These are phyloP conservation scores for Kandelia obovata DNA, from an alignment of 345 rosid species.

Conservation along the genomic window DNA sequence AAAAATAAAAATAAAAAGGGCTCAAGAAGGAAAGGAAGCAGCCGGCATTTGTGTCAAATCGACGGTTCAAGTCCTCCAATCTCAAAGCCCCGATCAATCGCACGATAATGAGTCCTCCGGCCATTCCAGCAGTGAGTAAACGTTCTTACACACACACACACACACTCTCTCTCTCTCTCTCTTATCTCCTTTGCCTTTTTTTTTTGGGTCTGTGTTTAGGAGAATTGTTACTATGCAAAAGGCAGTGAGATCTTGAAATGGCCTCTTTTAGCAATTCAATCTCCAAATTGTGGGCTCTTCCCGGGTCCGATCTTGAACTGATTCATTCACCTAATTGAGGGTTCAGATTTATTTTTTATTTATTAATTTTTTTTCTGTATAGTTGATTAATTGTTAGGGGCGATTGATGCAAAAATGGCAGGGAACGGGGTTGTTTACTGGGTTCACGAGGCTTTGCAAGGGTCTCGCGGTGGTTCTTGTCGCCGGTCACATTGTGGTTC, in stretches of 20 bases:
- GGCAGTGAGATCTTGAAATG: too few relatives aligned
- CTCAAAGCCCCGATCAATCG: neutral
- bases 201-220: neutral
- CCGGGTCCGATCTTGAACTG: neutral
- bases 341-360: neutral
- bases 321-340: neutral
- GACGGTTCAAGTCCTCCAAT: neutral
- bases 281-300: too few relatives aligned
- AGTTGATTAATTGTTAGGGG: neutral
- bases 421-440: conserved; percentile 61
- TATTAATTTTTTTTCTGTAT: neutral
- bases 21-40: too few relatives aligned
- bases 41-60: too few relatives aligned
- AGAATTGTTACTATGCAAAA: neutral
- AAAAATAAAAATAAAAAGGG: too few relatives aligned
- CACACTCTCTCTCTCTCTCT: neutral
- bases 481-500: conserved; percentile 74
- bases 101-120: conserved; percentile 19
- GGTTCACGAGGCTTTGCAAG: conserved; percentile 89
- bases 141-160: neutral
- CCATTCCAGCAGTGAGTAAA: conserved; percentile 17
- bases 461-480: conserved; percentile 77
- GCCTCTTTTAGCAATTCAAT: too few relatives aligned
- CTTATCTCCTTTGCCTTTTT: neutral
- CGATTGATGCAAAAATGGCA: conserved; percentile 13